Conservation (phyloP, 1,139 yeast species). For the Hyphopichia burtonii region DNA sequence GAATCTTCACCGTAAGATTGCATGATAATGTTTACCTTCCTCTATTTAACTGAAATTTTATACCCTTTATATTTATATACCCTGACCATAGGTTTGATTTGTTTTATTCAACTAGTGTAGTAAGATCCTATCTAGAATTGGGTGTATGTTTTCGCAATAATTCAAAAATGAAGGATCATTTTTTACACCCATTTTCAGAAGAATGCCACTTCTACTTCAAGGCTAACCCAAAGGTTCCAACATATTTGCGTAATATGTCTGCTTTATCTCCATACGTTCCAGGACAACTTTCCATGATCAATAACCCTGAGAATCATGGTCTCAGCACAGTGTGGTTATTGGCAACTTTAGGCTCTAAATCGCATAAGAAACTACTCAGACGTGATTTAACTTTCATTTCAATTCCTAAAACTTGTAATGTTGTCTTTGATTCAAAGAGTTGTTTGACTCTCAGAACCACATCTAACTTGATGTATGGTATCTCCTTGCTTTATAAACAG, state of each 20-base stretch:
- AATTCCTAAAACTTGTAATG: constrained; percentile 47
- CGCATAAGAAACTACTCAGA: constrained; percentile 26
- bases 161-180: background rate
- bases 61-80: no score
- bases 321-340: constrained; percentile 24
- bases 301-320: constrained; percentile 10
- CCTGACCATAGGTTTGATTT: no score
- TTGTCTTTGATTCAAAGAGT: constrained; percentile 23
- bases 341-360: constrained; percentile 46
- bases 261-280: background rate
- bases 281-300: constrained; percentile 4
- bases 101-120: no score
- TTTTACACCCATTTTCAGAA: background rate
- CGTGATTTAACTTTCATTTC: constrained; percentile 39
- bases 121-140: no score
- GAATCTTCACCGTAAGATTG: constrained; percentile 11
- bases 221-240: no score
- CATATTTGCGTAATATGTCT: no score
- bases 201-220: background rate
- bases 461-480: constrained; percentile 56
- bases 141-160: no score
- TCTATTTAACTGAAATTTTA: no score
- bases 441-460: constrained; percentile 42
- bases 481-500: constrained; percentile 52
- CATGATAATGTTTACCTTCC: no score